Evolutionary conservation across 805 yeast species (phyloP).

Genomic region (Torulaspora maleeae): DNA sequence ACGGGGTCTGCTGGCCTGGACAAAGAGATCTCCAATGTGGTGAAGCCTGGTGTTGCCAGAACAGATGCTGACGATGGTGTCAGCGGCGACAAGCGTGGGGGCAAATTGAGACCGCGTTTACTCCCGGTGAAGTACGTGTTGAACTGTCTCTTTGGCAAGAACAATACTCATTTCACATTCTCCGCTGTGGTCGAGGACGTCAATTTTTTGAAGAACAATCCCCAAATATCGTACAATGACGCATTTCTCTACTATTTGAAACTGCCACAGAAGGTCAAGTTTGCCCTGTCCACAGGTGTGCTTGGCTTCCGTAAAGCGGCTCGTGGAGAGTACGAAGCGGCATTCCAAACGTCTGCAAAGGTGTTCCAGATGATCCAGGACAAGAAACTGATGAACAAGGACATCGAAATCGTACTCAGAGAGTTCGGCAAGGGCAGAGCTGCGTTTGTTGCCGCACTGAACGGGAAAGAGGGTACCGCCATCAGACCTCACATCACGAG

Average conservation of each 20-base stretch:
- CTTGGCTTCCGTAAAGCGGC: slow-evolving; percentile 86
- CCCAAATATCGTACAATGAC: slow-evolving; percentile 55
- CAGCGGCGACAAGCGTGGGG: slow-evolving; percentile 1
- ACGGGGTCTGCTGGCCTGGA: slow-evolving; percentile 12
- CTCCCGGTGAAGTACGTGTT: slow-evolving; percentile 59
- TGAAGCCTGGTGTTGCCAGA: slow-evolving; percentile 7
- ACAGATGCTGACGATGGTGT: neutral
- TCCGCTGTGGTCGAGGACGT: slow-evolving; percentile 64
- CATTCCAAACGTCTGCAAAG: slow-evolving; percentile 73
- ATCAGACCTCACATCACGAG: slow-evolving; percentile 64
- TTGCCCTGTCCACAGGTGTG: slow-evolving; percentile 73
- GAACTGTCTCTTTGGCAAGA: slow-evolving; percentile 71
- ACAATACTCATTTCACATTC: slow-evolving; percentile 77
- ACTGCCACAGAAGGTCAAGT: slow-evolving; percentile 68
- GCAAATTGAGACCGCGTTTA: slow-evolving; percentile 20
- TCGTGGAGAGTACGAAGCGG: slow-evolving; percentile 90
- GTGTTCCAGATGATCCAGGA: slow-evolving; percentile 70
- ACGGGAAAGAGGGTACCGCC: slow-evolving; percentile 79
- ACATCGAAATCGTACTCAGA: slow-evolving; percentile 70
- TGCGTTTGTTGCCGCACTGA: slow-evolving; percentile 77
- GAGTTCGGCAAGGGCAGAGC: slow-evolving; percentile 87
- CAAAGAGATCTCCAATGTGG: slow-evolving; percentile 19
- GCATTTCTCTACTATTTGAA: slow-evolving; percentile 72
- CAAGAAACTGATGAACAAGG: slow-evolving; percentile 49
- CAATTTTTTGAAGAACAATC: slow-evolving; percentile 53